Base-by-base conservation (phyloP, 306 rosid species). In the Arachis hypogaea region DNA sequence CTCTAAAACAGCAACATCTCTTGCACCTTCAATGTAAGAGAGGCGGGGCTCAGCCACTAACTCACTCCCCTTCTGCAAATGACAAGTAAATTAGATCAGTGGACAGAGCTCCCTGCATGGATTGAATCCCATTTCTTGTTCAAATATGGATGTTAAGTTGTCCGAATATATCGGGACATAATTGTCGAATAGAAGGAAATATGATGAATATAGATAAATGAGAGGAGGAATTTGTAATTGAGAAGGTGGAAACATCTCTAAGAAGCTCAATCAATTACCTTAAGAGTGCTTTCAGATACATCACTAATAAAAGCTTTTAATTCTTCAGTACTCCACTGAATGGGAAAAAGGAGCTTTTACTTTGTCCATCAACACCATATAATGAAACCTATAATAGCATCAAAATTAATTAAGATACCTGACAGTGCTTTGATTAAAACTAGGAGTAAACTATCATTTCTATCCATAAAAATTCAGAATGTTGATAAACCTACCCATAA, bases 241-340 rank as follows among this genome's bases (percentile, higher is more conserved):
- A 63, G 71, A 66, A 56, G 47, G 50, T 54, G 52, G 59, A 68
- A 68, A 63, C 74, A 49, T 73, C 59, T 50, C 60, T 55, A 30
- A 68, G 60, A 64, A 82, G 54, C 59, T 66, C 36, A 47, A 55
- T 30, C 42, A 47, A 55, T 30, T 80, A 91, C 98, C 97, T 85
- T 81, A 28, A 64, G 54, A 11, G 81, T 77, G 72, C 59, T 80
- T 74, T 77, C 87, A 52, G 89, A 84, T 56, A 88, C 80, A 76
- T 91, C 91, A 64, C 79, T 80, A 70, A 93, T 71, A 69, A 89
- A 93, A 73, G 90, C 76, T 80, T 82, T 93, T 46, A 93, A 79
- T 80, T 93, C 98, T 49, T 88, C 97, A 2, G 86, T 71, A 93
- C 98, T 68, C 98, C 98, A 75, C 94, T 85, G 81, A 93, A 93